Percentiles rank a stretch among this genome's conserved stretches.
Conservation (phyloP, 495 filamentous ascomycete genomes). For the Aspergillus baeticus region DNA sequence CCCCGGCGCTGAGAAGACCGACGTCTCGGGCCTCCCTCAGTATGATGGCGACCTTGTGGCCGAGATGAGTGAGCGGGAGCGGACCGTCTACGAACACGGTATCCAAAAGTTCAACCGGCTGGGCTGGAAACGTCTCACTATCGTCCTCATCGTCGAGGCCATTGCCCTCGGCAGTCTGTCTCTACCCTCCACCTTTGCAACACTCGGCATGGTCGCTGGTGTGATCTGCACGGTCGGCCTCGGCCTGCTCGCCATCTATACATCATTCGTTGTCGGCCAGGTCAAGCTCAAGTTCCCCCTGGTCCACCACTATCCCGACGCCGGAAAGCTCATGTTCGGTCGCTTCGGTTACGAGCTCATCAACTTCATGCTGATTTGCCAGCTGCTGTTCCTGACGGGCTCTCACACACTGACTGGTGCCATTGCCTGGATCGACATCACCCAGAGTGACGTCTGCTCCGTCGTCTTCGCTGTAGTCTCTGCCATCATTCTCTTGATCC, state of each 20-base stretch:
- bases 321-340: slow-evolving; percentile 59
- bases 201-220: slow-evolving; percentile 58
- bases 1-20: slow-evolving; percentile 10
- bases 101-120: slow-evolving; percentile 32
- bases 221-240: slow-evolving; percentile 53
- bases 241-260: slow-evolving; percentile 67
- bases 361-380: slow-evolving; percentile 55
- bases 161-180: slow-evolving; percentile 61
- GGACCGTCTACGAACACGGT: slow-evolving; percentile 24
- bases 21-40: slow-evolving; percentile 12
- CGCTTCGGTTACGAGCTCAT: slow-evolving; percentile 59
- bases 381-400: slow-evolving; percentile 66
- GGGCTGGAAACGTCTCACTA: slow-evolving; percentile 37
- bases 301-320: slow-evolving; percentile 65
- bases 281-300: slow-evolving; percentile 65
- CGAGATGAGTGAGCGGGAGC: slow-evolving; percentile 29
- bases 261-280: slow-evolving; percentile 67
- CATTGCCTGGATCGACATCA: slow-evolving; percentile 64
- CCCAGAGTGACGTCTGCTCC: slow-evolving; percentile 59
- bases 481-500: slow-evolving; percentile 55
- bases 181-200: slow-evolving; percentile 56
- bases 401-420: slow-evolving; percentile 70
- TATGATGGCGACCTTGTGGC: slow-evolving; percentile 28
- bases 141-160: slow-evolving; percentile 59
- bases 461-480: slow-evolving; percentile 62